These are phyloP conservation scores for Dictyostelium purpureum DNA, from an alignment of 78 protist species.

Conservation along the genomic window DNA sequence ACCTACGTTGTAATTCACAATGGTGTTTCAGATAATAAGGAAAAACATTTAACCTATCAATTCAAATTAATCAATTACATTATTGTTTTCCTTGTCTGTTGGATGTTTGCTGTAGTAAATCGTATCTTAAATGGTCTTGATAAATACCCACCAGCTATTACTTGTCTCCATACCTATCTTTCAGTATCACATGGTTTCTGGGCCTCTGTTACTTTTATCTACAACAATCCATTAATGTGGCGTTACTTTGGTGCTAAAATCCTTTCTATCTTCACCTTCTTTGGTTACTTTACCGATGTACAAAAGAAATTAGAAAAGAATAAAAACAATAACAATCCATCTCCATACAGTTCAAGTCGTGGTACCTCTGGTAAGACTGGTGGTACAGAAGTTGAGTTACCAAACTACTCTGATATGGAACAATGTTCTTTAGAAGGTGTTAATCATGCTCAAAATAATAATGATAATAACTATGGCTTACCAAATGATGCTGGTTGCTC, in stretches of 20 bases:
- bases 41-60: constrained; percentile 54
- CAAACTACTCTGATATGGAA: background rate
- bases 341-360: constrained; percentile 57
- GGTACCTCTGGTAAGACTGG: constrained; percentile 6
- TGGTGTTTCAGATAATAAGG: constrained; percentile 35
- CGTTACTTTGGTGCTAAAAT: constrained; percentile 39
- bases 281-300: constrained; percentile 43
- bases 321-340: constrained; percentile 59
- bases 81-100: constrained; percentile 50
- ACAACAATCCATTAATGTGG: constrained; percentile 75
- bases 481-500: constrained; percentile 1
- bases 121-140: constrained; percentile 29
- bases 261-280: background rate
- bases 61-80: constrained; percentile 64
- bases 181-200: constrained; percentile 47
- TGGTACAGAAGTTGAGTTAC: background rate
- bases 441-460: background rate
- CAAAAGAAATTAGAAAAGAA: constrained; percentile 27
- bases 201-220: constrained; percentile 10
- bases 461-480: background rate
- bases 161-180: constrained; percentile 46
- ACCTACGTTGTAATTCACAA: constrained; percentile 57
- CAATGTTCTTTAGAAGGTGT: background rate
- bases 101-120: constrained; percentile 65
- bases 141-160: background rate